These are phyloP conservation scores for Pharnaceum exiguum DNA, from an alignment of 148 eudicot species.

Conservation along the genomic window DNA sequence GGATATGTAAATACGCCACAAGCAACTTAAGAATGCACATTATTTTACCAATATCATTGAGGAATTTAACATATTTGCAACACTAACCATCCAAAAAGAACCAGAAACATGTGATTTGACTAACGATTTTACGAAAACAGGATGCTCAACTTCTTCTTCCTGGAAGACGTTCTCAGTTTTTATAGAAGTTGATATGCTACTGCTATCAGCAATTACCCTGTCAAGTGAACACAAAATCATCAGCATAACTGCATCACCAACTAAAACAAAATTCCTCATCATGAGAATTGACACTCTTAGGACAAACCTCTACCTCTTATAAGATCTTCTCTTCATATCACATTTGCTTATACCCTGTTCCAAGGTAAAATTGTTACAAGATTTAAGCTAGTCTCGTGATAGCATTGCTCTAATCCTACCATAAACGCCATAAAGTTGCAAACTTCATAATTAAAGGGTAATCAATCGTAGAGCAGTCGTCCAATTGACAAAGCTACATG, in stretches of 20 bases:
- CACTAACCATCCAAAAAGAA: background rate
- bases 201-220: background rate
- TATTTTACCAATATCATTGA: no score
- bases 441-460: no score
- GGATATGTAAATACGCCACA: no score
- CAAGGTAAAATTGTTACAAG: background rate
- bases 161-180: background rate
- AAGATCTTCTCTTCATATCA: background rate
- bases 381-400: no score
- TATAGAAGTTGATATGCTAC: constrained; percentile 17
- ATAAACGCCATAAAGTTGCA: no score
- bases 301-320: no score
- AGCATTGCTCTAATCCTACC: no score
- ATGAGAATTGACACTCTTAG: no score
- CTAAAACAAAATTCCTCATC: no score
- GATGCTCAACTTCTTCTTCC: background rate
- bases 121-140: background rate
- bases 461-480: no score
- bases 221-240: background rate
- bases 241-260: background rate
- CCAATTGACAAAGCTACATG: no score
- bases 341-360: constrained; percentile 1
- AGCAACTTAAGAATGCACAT: no score
- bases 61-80: background rate
- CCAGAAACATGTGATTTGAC: background rate